Evolutionary conservation across 2,329 filamentous ascomycete genomes (phyloP).

Genomic region (Ophiosphaerella korrae): DNA sequence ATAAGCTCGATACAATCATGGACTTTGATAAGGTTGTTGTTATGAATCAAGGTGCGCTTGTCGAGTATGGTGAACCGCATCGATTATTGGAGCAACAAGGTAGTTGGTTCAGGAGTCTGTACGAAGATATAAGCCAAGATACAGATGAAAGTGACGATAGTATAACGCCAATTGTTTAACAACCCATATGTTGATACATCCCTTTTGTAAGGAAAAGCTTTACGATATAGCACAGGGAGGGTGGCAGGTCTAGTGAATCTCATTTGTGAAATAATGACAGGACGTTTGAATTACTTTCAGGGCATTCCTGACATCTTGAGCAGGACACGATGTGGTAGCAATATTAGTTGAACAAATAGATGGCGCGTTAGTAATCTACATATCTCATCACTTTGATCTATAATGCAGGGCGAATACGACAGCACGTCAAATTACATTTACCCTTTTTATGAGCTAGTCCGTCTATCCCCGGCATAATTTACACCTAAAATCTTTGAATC

Average conservation of each 20-base stretch:
- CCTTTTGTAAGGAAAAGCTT: no score
- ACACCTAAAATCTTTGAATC: neutral
- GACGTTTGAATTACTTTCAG: no score
- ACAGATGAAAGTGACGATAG: conserved; percentile 3
- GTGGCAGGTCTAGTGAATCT: no score
- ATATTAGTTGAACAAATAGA: neutral
- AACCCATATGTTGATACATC: neutral
- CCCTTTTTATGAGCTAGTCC: neutral
- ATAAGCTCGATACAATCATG: conserved; percentile 62
- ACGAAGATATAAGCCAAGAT: conserved; percentile 23
- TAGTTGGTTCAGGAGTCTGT: conserved; percentile 40
- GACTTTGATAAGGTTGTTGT: conserved; percentile 60
- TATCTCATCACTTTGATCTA: neutral
- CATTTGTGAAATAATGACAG: no score
- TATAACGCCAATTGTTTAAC: neutral
- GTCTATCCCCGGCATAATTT: neutral
- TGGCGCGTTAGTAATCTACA: neutral
- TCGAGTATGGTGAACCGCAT: conserved; percentile 49
- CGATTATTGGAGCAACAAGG: conserved; percentile 34
- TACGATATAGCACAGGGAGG: no score
- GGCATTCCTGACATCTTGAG: no score
- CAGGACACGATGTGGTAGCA: neutral
- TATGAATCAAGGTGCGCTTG: conserved; percentile 56
- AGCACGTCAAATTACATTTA: neutral
- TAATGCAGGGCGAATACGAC: neutral